Evolutionary conservation across 495 filamentous ascomycete genomes (phyloP), one percentile per base, ranked within the genome.

Genomic region (Hypoxylon subgilvum): DNA sequence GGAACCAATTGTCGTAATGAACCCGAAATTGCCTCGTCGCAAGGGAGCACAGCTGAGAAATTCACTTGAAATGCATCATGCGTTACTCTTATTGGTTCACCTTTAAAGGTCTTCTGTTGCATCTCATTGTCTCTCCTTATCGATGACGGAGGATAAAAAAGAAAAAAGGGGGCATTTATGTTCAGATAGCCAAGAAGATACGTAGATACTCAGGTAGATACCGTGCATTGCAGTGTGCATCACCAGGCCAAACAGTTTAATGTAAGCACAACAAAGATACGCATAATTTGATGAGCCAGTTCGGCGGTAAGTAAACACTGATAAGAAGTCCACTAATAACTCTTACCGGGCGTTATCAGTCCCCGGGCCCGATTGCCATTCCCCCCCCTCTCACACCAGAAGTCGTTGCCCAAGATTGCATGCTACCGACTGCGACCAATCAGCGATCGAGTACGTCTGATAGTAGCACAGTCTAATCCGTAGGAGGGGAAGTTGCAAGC

Each of bases 351-450:
- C 46, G 39, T 45, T 51, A 42, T 40, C 41, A 43, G 23, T 13
- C 36, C 60, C 47, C 56, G 41, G 39, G 39, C 32, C 32, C 40
- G 38, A 25, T 28, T 49, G 41, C 42, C 43, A 47, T 49, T 38
- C 23, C 44, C 52, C 28, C 36, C 21, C 47, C 49, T 36, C 35
- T 36, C 36, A 35, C 36, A 22, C 31, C 17, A 35, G 32, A 44
- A 41, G 38, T 39, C 50, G 49, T 48, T 50, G 51, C 61, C 54
- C 61, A 59, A 61, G 36, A 65, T 59, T 61, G 45, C 55, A 35
- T 25, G 49, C 23, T 41, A 10, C 49, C 16, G 14, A 6, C 18
- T 65, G 46, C 57, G 47, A 6, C 57, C 50, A 54, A 61, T 61
- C 35, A 65, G 42, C 13, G 35, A 14, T 6, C n/a, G 28, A 9